Base-by-base conservation (phyloP, 805 yeast genomes). In the Yarrowia bubula region DNA sequence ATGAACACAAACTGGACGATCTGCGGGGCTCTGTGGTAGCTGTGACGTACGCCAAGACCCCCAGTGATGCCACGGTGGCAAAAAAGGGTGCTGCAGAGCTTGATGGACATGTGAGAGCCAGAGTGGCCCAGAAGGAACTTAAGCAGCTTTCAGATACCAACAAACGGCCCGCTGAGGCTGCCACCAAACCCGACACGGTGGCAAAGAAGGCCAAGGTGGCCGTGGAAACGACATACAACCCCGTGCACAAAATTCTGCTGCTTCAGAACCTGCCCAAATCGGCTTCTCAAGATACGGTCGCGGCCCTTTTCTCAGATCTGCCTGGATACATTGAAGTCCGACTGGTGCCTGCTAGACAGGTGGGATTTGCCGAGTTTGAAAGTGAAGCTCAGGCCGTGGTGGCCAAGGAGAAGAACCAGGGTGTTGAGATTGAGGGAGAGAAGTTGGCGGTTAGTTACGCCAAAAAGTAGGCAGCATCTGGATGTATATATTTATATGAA, bases 291-390 rank as follows among this genome's bases (percentile, higher is more conserved):
- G 79, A 77, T 0, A 77, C 76, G 3, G 74, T 92, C 8, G 73
- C 72, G 3, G 75, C 70, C 0, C 68, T 79, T 0, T 92, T 90
- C 72, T 78, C 76, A 3, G 71, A 73, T 3, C 82, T 71, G 67
- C 76, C 79, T 0, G 97, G 96, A 0, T 87, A 88, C 68, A 75
- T 83, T 11, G 89, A 87, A 68, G 78, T 87, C 1, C 83, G 96
- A 63, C 75, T 85, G 41, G 91, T 93, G 32, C 79, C 82, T 1
- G 83, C 86, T 6, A 81, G 90, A 48, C 83, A 83, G 42, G 82
- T 93, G 51, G 96, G 95, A 10, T 88, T 93, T 74, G 81, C 93
- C 3, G 98, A 93, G 70, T 93, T 87, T 73, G 84, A 82, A 28
- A 76, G 78, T 5, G 87, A 84, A 22, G 71, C 74, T 1, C 75